Base-by-base conservation (phyloP, 768 basidiomycete species). In the Boletus coccyginus region DNA sequence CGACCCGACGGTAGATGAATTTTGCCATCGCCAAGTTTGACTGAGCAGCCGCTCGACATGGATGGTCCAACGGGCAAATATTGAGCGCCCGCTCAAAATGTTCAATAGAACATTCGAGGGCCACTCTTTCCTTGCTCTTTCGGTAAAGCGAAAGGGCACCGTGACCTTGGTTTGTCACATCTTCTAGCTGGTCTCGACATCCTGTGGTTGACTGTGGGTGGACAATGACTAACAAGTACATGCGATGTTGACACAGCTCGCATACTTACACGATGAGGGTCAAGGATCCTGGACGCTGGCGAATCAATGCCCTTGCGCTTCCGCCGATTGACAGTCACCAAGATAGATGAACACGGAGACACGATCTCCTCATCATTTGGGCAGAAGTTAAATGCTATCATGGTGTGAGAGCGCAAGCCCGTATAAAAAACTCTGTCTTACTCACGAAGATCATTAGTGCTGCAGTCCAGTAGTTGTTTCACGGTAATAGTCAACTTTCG, bases 21-120 rank as follows among this genome's bases (percentile, higher is more conserved):
- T n/a, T 32, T 13, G 29, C 43, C 41, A 39, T 50, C 35, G 55
- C 55, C 29, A 50, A 3, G 8, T 56, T 59, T 40, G 55, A 52
- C 8, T 44, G 45, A 0, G 46, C 55, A 33, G 46, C 55, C 5
- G 46, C 41, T 19, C 21, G 55, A 52, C 55, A 52, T 33, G 58
- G 46, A 38, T 56, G 46, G 13, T 45, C 36, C 21, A 7, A 7
- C 1, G 58, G 31, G 31, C 58, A 59, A 16, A 29, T 9, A 7
- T 35, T 21, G 5, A 59, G 50, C 9, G 45, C 55, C 5, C 7
- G 36, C 46, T 45, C 44, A 38, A 56, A 56, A 1, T 19, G 13
- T 5, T 44, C 40, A 9, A 52, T 24, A 12, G 55, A 39, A 40
- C 24, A 2, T 4, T 45, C 14, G 1, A 59, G 35, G 17, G 50